Evolutionary conservation across 805 yeast genomes (phyloP), one percentile per base, ranked within the genome.

Genomic region (Blastobotrys attinorum): DNA sequence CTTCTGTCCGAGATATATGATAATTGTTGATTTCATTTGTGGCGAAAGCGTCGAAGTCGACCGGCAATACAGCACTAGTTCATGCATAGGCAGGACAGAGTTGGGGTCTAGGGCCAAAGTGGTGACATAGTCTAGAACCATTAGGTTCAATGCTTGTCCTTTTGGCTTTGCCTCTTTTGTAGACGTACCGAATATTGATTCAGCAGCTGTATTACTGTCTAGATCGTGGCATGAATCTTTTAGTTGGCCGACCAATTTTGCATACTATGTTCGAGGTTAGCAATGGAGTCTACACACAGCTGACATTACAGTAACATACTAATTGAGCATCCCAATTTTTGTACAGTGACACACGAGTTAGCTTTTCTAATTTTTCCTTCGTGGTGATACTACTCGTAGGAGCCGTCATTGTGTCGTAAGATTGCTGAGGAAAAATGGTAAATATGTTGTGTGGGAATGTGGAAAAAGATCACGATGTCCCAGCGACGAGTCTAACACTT

Each of bases 51-150:
- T 22, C 29, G 23, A 21, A 8, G 40, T 34, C 25, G 34, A 22
- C 16, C 31, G 40, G 16, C 53, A 33, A 40, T 45, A 49, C 21
- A 25, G 16, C 22, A 56, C 25, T 36, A 58, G 36, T 1, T 37
- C 37, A 13, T 51, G 50, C 41, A 57, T 34, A 3, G 54, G 51
- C n/a, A 59, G 42, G 3, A 46, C 23, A 11, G 58, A 45, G 23
- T 49, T 50, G 4, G 48, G 42, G 31, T 59, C 62, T 6, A 37
- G 35, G 15, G 53, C 45, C 31, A 60, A 49, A n/a, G 32, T 22
- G 13, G 47, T 33, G 3, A 61, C 21, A 46, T 60, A 60, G 47
- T 61, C 65, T 31, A 50, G 47, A 20, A 57, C 50, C 45, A 57
- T 48, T 29, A 60, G 57, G 37, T 48, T 45, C 22, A 49, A 11